Percentiles rank a stretch among this genome's conserved stretches.
Evolutionary conservation across 2,329 filamentous ascomycete species (phyloP).

Genomic region (Fusarium foetens): DNA sequence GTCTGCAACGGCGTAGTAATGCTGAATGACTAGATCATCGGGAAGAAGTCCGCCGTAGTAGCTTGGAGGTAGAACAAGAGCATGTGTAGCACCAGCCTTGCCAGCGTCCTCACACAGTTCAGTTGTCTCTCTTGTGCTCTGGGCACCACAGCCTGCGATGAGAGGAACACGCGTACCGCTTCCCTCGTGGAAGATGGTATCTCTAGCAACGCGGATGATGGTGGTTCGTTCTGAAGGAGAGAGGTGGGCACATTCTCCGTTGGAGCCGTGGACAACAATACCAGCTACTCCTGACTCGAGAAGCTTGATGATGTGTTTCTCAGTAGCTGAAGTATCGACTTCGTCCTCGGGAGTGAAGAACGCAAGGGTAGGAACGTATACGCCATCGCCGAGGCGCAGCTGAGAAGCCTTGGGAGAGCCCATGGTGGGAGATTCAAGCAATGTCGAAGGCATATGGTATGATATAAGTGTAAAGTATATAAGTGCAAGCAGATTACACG

Average conservation of each 20-base stretch:
- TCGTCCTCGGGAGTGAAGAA: slow-evolving; percentile 52
- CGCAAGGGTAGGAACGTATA: slow-evolving; percentile 52
- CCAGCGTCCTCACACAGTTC: slow-evolving; percentile 76
- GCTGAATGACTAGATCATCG: slow-evolving; percentile 58
- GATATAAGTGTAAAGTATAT: neutral
- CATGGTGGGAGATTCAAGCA: slow-evolving; percentile 39
- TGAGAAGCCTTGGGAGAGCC: slow-evolving; percentile 42
- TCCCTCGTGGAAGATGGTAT: slow-evolving; percentile 43
- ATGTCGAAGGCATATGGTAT: slow-evolving; percentile 40
- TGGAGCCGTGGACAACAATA: slow-evolving; percentile 82
- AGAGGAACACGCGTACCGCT: slow-evolving; percentile 51
- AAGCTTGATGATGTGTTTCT: slow-evolving; percentile 49
- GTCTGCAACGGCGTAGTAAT: slow-evolving; percentile 72
- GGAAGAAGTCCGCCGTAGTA: slow-evolving; percentile 80
- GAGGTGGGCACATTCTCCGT: slow-evolving; percentile 85
- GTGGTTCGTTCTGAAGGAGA: slow-evolving; percentile 75
- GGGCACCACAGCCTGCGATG: slow-evolving; percentile 79
- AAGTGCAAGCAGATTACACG: neutral
- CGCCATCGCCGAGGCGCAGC: slow-evolving; percentile 45
- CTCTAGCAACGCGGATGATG: slow-evolving; percentile 68
- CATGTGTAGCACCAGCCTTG: slow-evolving; percentile 77
- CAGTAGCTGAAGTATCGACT: slow-evolving; percentile 46
- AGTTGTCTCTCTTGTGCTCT: slow-evolving; percentile 80
- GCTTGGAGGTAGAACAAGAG: slow-evolving; percentile 78
- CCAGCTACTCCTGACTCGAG: slow-evolving; percentile 78